Evolutionary conservation across 768 basidiomycete species (phyloP), one percentile per base, ranked within the genome.

Genomic region (Suillus plorans): DNA sequence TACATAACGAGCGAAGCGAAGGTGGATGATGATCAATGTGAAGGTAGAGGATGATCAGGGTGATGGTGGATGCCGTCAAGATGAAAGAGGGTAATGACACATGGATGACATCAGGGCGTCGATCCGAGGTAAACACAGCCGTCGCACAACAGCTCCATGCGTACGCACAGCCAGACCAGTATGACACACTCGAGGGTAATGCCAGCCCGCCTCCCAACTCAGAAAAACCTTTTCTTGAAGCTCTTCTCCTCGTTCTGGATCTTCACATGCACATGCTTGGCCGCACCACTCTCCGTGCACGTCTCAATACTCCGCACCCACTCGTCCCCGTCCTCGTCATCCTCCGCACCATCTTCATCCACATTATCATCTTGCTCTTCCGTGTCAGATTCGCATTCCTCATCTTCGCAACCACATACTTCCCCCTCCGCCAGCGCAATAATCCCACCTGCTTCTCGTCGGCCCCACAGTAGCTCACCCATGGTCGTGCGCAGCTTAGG

Each of bases 401-500:
- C 74, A 58, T 77, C 77, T 28, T 83, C 84, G 74, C 95, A 97
- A 20, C 88, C 87, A 73, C 95, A 97, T 49, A 60, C 66, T 37
- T 77, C 74, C n/a, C 74, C 76, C 13, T 76, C 74, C 25, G 74
- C 74, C 5, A 76, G 44, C 1, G 76, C 75, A 57, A 95, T 82
- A 64, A 97, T 80, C 31, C 88, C 89, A 65, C 85, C 85, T 31
- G 86, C 85, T 73, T 90, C 91, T 62, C 91, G 90, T 59, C 79
- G 81, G 34, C 95, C 95, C 73, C 90, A 89, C 60, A 99, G 83
- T 58, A 99, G 78, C 74, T 98, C 95, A 13, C 94, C 91, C 63
- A 99, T 85, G 36, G 97, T 98, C 74, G 95, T 97, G 47, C 97
- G 89, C 57, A 89, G 86, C 20, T 84, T 80, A 4, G 97, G 93